These are phyloP conservation scores for Pseudognaphalium luteoalbum DNA, from an alignment of 129 eudicot genomes.

Conservation along the genomic window DNA sequence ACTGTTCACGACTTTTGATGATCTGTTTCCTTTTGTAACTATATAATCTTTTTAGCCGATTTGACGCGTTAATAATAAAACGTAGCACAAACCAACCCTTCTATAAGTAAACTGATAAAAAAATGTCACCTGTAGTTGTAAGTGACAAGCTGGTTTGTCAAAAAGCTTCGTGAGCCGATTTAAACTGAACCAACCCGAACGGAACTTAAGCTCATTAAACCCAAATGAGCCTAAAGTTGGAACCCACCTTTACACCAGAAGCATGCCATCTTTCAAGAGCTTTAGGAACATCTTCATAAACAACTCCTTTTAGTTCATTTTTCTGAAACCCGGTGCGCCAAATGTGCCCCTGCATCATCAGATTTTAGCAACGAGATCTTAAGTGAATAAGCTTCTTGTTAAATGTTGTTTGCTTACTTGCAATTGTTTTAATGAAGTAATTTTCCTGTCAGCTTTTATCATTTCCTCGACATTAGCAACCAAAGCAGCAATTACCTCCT, in stretches of 20 bases:
- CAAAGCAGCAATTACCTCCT: slow-evolving; percentile 73
- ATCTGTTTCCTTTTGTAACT: not conserved
- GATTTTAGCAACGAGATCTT: slow-evolving; percentile 17
- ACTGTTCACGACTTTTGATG: not conserved
- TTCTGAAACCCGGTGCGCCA: slow-evolving; percentile 85
- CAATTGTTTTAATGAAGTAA: slow-evolving; percentile 85
- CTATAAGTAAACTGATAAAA: not conserved
- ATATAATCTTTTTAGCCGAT: not conserved
- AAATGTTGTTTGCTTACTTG: slow-evolving; percentile 52
- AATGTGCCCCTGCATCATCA: slow-evolving; percentile 72
- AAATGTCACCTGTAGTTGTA: not conserved
- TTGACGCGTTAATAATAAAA: not conserved
- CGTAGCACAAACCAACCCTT: not conserved
- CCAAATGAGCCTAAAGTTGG: not conserved
- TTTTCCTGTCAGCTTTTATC: slow-evolving; percentile 94
- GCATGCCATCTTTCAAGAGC: slow-evolving; percentile 94
- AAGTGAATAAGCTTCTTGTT: not conserved
- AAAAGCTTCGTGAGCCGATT: not conserved
- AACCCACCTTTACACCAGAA: slow-evolving; percentile 74
- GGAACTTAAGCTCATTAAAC: not conserved
- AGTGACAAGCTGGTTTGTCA: not conserved
- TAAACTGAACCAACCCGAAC: not conserved
- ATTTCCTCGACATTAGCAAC: slow-evolving; percentile 86
- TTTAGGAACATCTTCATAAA: slow-evolving; percentile 82
- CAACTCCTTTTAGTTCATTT: slow-evolving; percentile 68